These are phyloP conservation scores for Mycena kentingensis DNA, from an alignment of 768 basidiomycete species.

Conservation along the genomic window DNA sequence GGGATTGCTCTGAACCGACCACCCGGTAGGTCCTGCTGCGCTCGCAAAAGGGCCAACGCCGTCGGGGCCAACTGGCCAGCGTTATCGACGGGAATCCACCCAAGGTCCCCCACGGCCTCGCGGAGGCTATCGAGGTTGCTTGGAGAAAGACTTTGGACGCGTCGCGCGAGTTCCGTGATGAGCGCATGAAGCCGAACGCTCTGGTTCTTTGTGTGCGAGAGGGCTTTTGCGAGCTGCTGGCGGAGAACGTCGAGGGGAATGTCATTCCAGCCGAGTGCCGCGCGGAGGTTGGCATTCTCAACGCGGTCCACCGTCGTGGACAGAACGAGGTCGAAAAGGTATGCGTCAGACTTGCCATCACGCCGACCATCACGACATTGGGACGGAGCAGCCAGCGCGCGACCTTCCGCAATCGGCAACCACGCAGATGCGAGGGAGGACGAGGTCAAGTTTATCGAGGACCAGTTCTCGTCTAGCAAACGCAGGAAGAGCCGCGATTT, in stretches of 20 bases:
- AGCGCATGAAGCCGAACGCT: conserved; percentile 1
- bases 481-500: conserved; percentile 13
- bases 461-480: conserved; percentile 14
- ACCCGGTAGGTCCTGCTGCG: background rate
- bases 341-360: background rate
- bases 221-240: conserved; percentile 7
- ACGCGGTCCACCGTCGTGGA: conserved; percentile 1
- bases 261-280: conserved; percentile 12
- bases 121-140: conserved; percentile 6
- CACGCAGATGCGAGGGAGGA: background rate
- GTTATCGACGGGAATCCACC: conserved; percentile 15
- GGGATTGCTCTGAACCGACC: conserved; percentile 14
- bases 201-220: conserved; percentile 4
- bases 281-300: conserved; percentile 3
- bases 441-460: background rate
- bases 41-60: conserved; percentile 3
- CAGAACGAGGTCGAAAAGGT: conserved; percentile 18
- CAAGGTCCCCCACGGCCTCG: background rate
- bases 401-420: conserved; percentile 8
- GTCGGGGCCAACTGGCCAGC: conserved; percentile 1
- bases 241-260: conserved; percentile 6
- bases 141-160: conserved; percentile 5
- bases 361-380: conserved; percentile 12
- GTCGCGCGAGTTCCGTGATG: conserved; percentile 14
- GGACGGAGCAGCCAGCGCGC: background rate